Evolutionary conservation across 2,329 filamentous ascomycete genomes (phyloP), one percentile per base, ranked within the genome.

Genomic region (Emydomyces testavorans): DNA sequence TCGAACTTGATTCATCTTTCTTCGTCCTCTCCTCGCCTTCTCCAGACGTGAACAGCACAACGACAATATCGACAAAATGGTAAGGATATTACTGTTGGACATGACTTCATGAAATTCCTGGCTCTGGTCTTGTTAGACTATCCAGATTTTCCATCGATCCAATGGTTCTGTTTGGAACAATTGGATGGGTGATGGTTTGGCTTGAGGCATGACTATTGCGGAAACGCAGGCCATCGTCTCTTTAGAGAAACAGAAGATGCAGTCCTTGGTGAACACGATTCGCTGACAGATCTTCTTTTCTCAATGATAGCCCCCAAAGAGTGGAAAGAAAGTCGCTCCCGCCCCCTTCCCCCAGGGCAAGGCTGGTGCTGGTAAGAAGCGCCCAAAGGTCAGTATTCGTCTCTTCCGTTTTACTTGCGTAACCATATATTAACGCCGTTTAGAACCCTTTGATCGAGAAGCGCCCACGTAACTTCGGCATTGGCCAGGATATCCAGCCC

Each of bases 301-400:
- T 96, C 90, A 92, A 96, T 96, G 89, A 96, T 78, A 96, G 92
- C 87, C 92, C 84, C 85, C 90, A 71, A 98, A 96, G 78, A 65
- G 70, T 66, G 88, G 88, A 79, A 96, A 95, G 85, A 96, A 95
- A 80, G 83, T 86, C 75, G 92, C 92, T 65, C 78, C 92, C 71
- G 88, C 92, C 76, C 92, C 92, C 71, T 94, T 94, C 82, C 85
- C 88, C 69, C 82, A 89, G 77, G 80, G 82, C 67, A 94, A 93
- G 82, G 86, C 89, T 76, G 79, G 79, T 65, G 66, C 71, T 57
- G 77, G 77, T 65, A 95, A 95, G 85, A 98, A 96, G 85, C 78
- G 79, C 61, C 80, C 87, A 65, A 98, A 96, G 89, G 92, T 96
- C 36, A 46, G 38, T 48, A 23, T 31, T 21, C 13, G 2, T 15